A percentile compares a stretch with the other conserved stretches of the same genome.
phyloP scores from a whole-genome alignment of 2,329 filamentous ascomycete species.

The Penicillium frequentans region DNA sequence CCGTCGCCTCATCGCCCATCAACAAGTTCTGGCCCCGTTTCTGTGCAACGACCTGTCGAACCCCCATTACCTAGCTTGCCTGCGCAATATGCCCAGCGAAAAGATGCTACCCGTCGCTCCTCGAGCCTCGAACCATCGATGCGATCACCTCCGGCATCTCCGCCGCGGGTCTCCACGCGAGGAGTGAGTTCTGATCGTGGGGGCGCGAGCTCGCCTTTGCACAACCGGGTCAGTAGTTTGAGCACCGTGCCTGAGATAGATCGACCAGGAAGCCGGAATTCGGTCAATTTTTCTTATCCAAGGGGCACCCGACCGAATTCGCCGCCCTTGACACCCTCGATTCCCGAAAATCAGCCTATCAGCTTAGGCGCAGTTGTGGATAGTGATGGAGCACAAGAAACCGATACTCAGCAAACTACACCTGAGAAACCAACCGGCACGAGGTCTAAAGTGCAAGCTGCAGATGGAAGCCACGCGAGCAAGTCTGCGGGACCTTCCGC shows the following conservation, averaged over 20 bases:
- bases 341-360: constrained; percentile 18
- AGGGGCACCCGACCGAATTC: constrained; percentile 43
- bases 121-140: constrained; percentile 53
- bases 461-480: constrained; percentile 26
- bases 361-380: constrained; percentile 15
- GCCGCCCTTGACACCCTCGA: constrained; percentile 25
- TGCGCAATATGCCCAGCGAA: constrained; percentile 40
- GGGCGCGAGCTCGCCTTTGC: constrained; percentile 14
- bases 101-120: constrained; percentile 42
- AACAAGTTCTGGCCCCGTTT: constrained; percentile 47
- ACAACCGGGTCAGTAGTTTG: constrained; percentile 21
- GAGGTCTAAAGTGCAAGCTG: constrained; percentile 16
- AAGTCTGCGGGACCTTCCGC: constrained; percentile 26
- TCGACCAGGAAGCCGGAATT: constrained; percentile 42
- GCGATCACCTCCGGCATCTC: constrained; percentile 48
- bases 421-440: constrained; percentile 25
- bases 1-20: constrained; percentile 59
- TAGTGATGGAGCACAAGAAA: constrained; percentile 24
- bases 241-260: constrained; percentile 38
- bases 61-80: constrained; percentile 79
- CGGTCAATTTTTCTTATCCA: constrained; percentile 52
- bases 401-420: constrained; percentile 26
- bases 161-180: constrained; percentile 35
- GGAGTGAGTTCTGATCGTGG: constrained; percentile 42
- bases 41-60: constrained; percentile 38